A percentile compares a stretch with the other conserved stretches of the same genome.
Conservation (phyloP, 1,284 basidiomycete species). For the Xerocomus amazonicus region DNA sequence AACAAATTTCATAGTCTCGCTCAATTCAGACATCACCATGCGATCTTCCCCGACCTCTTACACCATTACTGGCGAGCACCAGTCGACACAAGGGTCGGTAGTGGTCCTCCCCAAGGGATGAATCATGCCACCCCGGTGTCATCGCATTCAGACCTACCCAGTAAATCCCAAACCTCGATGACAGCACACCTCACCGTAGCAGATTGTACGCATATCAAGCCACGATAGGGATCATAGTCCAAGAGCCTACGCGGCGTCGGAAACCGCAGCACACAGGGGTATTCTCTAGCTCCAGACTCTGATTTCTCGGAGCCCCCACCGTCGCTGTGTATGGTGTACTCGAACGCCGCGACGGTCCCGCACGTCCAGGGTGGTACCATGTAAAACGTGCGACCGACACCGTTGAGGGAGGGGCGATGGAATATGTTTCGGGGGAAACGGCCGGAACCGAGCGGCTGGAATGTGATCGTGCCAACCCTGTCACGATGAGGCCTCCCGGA, state of each 20-base stretch:
- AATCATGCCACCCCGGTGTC: too few relatives aligned
- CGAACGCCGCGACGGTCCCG: conserved; percentile 7
- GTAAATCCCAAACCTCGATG: conserved; percentile 19
- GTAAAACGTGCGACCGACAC: conserved; percentile 11
- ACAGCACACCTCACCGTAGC: background rate
- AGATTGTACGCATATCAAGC: conserved; percentile 15
- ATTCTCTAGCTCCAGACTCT: background rate
- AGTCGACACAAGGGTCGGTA: too few relatives aligned
- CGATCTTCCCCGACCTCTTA: too few relatives aligned
- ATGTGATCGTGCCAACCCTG: conserved; percentile 10
- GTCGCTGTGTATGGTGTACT: conserved; percentile 11
- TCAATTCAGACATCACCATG: too few relatives aligned
- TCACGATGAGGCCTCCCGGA: background rate
- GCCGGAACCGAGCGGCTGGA: conserved; percentile 8
- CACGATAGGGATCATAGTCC: conserved; percentile 25
- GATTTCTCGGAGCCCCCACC: background rate
- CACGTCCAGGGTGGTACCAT: background rate
- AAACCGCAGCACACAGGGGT: conserved; percentile 9
- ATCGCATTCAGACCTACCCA: too few relatives aligned
- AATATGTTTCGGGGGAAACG: background rate
- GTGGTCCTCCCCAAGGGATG: too few relatives aligned
- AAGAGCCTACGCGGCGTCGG: conserved; percentile 1
- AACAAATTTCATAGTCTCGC: too few relatives aligned
- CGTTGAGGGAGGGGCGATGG: conserved; percentile 15
- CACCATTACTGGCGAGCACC: too few relatives aligned